Conservation (phyloP, 805 yeast species). For the Kluyveromyces lactis region DNA sequence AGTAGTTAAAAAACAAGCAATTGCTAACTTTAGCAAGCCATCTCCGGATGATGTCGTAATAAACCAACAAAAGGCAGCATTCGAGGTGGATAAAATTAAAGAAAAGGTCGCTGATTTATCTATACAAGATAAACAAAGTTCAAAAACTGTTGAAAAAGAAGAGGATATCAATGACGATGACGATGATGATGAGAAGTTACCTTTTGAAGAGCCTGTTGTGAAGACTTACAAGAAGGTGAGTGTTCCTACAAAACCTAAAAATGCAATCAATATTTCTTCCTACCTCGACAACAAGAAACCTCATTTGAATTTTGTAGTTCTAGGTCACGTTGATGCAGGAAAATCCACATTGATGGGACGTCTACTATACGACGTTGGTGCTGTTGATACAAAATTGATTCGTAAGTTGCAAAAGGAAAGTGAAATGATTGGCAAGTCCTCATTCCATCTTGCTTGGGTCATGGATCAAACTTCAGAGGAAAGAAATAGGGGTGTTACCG, state of each 20-base stretch:
- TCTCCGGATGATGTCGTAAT: conserved; percentile 77
- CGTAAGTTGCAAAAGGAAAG: conserved; percentile 97
- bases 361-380: conserved; percentile 82
- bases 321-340: conserved; percentile 99
- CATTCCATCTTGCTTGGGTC: conserved; percentile 98
- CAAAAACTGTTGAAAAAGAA: conserved; percentile 21
- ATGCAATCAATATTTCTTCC: conserved; percentile 52
- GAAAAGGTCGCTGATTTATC: conserved; percentile 10
- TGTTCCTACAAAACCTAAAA: conserved; percentile 25
- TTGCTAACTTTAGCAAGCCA: conserved; percentile 51
- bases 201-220: conserved; percentile 13
- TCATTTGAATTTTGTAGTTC: conserved; percentile 90
- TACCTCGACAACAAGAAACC: conserved; percentile 89
- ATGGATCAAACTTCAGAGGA: conserved; percentile 99
- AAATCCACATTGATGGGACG: conserved; percentile 99
- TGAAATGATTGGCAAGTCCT: conserved; percentile 96
- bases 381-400: conserved; percentile 93
- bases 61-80: conserved; percentile 46
- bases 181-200: conserved; percentile 16
- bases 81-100: conserved; percentile 27
- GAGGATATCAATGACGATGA: conserved; percentile 23
- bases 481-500: conserved; percentile 97
- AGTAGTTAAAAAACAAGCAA: conserved; percentile 31
- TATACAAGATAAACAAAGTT: conserved; percentile 29
- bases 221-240: conserved; percentile 21